These are phyloP conservation scores for Syncephalastrum racemosum DNA, from an alignment of 371 early-diverging fungal genomes.

Conservation along the genomic window DNA sequence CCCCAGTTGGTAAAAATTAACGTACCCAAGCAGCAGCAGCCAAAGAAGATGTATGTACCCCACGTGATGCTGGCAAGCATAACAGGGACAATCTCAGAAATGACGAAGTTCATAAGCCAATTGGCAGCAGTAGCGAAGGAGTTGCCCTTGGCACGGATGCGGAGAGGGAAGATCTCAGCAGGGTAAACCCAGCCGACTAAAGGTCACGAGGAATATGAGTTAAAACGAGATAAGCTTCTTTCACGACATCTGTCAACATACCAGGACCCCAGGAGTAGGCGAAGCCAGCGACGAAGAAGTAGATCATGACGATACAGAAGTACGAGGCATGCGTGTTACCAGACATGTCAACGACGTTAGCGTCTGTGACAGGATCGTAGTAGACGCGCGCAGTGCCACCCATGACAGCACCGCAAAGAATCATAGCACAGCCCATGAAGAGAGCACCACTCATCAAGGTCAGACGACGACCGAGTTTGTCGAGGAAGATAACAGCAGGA, in stretches of 20 bases:
- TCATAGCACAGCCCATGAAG: slow-evolving; percentile 44
- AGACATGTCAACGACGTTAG: slow-evolving; percentile 30
- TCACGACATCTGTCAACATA: background rate
- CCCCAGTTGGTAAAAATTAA: background rate
- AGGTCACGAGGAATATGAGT: background rate
- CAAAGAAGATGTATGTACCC: slow-evolving; percentile 63
- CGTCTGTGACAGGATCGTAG: slow-evolving; percentile 12
- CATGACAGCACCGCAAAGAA: slow-evolving; percentile 49
- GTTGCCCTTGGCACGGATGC: slow-evolving; percentile 51
- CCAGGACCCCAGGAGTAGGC: slow-evolving; percentile 53
- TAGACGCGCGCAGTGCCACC: slow-evolving; percentile 25
- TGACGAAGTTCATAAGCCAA: slow-evolving; percentile 55
- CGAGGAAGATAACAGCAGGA: slow-evolving; percentile 68
- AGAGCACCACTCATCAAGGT: slow-evolving; percentile 46
- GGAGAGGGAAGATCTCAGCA: slow-evolving; percentile 64
- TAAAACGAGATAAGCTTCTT: background rate
- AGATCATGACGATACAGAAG: slow-evolving; percentile 52
- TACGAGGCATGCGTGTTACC: slow-evolving; percentile 41
- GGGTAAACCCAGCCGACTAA: slow-evolving; percentile 55
- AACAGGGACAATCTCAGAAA: slow-evolving; percentile 43
- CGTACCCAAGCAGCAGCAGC: slow-evolving; percentile 34
- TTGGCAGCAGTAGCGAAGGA: slow-evolving; percentile 65
- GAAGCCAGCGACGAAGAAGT: slow-evolving; percentile 51
- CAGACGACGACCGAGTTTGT: slow-evolving; percentile 47
- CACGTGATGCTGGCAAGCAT: slow-evolving; percentile 46